Percentiles rank a stretch among this genome's conserved stretches.
Evolutionary conservation across 352 stramenopile species (phyloP).

Genomic region (Phytophthora megakarya): DNA sequence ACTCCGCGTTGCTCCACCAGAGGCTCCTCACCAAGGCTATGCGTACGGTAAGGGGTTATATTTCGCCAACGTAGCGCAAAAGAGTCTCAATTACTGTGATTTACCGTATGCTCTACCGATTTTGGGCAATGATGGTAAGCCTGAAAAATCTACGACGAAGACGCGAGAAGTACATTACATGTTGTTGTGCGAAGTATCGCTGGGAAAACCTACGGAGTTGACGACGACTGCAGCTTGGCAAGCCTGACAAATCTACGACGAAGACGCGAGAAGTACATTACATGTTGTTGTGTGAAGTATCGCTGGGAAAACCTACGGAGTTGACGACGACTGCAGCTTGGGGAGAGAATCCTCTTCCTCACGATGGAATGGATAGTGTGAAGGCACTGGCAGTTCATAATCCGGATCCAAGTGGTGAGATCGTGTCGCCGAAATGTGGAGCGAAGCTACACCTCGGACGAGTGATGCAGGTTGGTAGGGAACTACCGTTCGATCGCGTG

Average conservation of each 20-base stretch:
- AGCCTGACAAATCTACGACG: slow-evolving; percentile 35
- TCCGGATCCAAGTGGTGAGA: slow-evolving; percentile 47
- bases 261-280: slow-evolving; percentile 66
- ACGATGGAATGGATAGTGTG: slow-evolving; percentile 64
- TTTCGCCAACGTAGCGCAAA: slow-evolving; percentile 79
- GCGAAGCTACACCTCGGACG: slow-evolving; percentile 53
- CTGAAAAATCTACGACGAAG: slow-evolving; percentile 41
- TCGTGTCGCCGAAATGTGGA: slow-evolving; percentile 67
- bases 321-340: slow-evolving; percentile 37
- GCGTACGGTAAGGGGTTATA: slow-evolving; percentile 89
- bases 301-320: slow-evolving; percentile 51
- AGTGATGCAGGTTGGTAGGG: slow-evolving; percentile 49
- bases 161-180: slow-evolving; percentile 69
- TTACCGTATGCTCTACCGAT: slow-evolving; percentile 52
- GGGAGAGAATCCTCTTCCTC: slow-evolving; percentile 36
- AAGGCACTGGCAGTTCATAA: slow-evolving; percentile 53
- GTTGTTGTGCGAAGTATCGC: slow-evolving; percentile 73
- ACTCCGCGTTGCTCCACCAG: slow-evolving; percentile 83
- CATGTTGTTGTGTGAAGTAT: slow-evolving; percentile 77
- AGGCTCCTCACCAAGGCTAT: slow-evolving; percentile 83
- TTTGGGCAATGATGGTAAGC: slow-evolving; percentile 34
- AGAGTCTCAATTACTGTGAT: slow-evolving; percentile 81
- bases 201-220: slow-evolving; percentile 51
- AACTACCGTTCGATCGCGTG: slow-evolving; percentile 44
- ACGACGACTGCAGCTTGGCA: slow-evolving; percentile 36